These are phyloP conservation scores for Scleroderma bovista DNA, from an alignment of 768 basidiomycete species.

Conservation along the genomic window DNA sequence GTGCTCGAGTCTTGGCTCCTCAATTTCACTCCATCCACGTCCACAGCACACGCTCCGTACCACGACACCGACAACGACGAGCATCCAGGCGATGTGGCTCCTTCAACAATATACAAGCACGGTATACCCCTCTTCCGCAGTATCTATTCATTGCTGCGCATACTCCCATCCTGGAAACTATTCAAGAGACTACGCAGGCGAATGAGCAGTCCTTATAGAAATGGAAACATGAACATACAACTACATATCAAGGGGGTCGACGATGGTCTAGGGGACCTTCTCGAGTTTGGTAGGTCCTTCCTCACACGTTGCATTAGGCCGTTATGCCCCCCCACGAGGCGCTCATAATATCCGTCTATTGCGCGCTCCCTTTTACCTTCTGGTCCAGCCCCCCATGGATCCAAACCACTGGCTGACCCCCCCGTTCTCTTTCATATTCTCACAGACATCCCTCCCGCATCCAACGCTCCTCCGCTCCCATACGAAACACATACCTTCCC, in stretches of 20 bases:
- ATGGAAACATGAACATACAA: conserved; percentile 43
- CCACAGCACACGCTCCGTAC: not conserved
- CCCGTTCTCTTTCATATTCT: not conserved
- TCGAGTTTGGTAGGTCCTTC: conserved; percentile 34
- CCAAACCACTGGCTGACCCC: not conserved
- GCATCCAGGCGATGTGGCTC: conserved; percentile 45
- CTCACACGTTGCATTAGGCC: conserved; percentile 12
- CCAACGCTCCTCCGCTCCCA: conserved; percentile 35
- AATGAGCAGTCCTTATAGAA: conserved; percentile 31
- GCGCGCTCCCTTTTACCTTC: conserved; percentile 3
- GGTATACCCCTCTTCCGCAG: conserved; percentile 79
- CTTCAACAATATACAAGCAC: conserved; percentile 80
- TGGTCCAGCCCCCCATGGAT: not conserved
- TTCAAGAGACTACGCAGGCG: conserved; percentile 52
- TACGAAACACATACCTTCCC: conserved; percentile 59
- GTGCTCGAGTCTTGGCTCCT: conserved; percentile 71
- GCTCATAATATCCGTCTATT: conserved; percentile 25
- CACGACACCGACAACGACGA: conserved; percentile 13
- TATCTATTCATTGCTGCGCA: conserved; percentile 61
- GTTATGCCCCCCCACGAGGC: conserved; percentile 15
- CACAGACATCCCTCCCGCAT: conserved; percentile 36
- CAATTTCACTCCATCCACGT: conserved; percentile 31
- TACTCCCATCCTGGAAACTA: conserved; percentile 74
- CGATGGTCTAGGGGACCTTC: conserved; percentile 21
- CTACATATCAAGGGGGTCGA: conserved; percentile 39